These are phyloP conservation scores for Cladosporium sp. DNA, from an alignment of 2,329 filamentous ascomycete genomes.

Conservation along the genomic window DNA sequence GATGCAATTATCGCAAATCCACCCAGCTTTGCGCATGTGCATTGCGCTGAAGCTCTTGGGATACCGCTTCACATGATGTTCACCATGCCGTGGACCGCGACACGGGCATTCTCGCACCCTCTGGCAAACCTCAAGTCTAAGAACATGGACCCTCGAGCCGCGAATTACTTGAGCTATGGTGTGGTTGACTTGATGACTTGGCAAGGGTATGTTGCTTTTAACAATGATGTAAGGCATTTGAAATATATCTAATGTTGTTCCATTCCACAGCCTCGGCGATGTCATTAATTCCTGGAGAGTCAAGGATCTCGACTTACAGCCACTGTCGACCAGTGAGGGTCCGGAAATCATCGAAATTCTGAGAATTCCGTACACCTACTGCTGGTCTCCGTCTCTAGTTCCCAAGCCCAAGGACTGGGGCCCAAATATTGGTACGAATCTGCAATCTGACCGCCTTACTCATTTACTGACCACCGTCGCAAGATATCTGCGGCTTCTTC, in stretches of 20 bases:
- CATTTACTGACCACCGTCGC: background rate
- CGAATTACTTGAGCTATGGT: slow-evolving; percentile 76
- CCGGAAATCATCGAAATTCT: slow-evolving; percentile 36
- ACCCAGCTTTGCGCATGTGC: slow-evolving; percentile 69
- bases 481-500: slow-evolving; percentile 63
- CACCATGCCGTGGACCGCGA: slow-evolving; percentile 88
- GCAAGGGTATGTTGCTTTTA: slow-evolving; percentile 32
- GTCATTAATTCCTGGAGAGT: slow-evolving; percentile 69
- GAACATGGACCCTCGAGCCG: slow-evolving; percentile 66
- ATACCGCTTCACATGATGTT: slow-evolving; percentile 81
- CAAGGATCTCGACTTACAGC: slow-evolving; percentile 64
- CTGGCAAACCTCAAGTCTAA: slow-evolving; percentile 70
- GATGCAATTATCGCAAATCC: slow-evolving; percentile 75
- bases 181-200: slow-evolving; percentile 76
- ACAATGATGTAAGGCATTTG: background rate
- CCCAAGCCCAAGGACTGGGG: slow-evolving; percentile 1
- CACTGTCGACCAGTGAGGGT: slow-evolving; percentile 72
- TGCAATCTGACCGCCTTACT: background rate
- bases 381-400: slow-evolving; percentile 31
- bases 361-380: slow-evolving; percentile 17
- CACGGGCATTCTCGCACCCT: slow-evolving; percentile 76
- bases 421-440: slow-evolving; percentile 30
- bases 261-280: slow-evolving; percentile 57
- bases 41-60: slow-evolving; percentile 68
- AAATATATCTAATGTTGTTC: background rate